Evolutionary conservation across 441 rosid species (phyloP).

Genomic region (Euphorbia schlechtendalii): DNA sequence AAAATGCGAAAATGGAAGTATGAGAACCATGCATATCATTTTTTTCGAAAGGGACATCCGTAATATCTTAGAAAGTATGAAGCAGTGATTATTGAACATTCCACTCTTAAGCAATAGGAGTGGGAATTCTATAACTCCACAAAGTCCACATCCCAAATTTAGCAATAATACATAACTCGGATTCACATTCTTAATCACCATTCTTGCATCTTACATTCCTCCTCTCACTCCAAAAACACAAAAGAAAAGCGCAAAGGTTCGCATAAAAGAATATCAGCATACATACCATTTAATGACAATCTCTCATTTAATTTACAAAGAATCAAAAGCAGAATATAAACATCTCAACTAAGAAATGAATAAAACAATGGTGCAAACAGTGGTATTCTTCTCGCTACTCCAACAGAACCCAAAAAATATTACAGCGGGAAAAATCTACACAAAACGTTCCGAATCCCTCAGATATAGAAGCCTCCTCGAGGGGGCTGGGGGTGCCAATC

Average conservation of each 20-base stretch:
- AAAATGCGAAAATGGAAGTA: no score
- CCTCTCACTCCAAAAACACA: slow-evolving; percentile 4
- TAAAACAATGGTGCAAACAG: slow-evolving; percentile 10
- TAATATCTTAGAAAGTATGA: no score
- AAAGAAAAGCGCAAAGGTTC: slow-evolving; percentile 7
- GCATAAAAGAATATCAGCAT: slow-evolving; percentile 10
- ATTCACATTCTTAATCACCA: slow-evolving; percentile 5
- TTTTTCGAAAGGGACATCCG: no score
- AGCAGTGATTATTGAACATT: no score
- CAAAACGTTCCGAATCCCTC: slow-evolving; percentile 27
- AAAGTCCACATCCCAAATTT: no score
- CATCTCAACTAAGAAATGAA: slow-evolving; percentile 33
- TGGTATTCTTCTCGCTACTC: slow-evolving; percentile 19
- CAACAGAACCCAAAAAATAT: slow-evolving; percentile 3
- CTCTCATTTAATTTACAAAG: slow-evolving; percentile 35
- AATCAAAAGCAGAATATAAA: slow-evolving; percentile 32
- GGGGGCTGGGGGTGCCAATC: slow-evolving; percentile 96
- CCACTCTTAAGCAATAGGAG: no score
- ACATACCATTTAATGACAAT: slow-evolving; percentile 19
- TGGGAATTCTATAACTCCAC: no score
- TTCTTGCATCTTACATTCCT: slow-evolving; percentile 1
- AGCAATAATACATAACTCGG: background rate
- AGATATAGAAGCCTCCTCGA: slow-evolving; percentile 71
- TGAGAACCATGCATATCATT: no score
- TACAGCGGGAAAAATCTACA: slow-evolving; percentile 20